These are phyloP conservation scores for Cyberlindnera galapagoensis DNA, from an alignment of 805 yeast genomes.

Conservation along the genomic window DNA sequence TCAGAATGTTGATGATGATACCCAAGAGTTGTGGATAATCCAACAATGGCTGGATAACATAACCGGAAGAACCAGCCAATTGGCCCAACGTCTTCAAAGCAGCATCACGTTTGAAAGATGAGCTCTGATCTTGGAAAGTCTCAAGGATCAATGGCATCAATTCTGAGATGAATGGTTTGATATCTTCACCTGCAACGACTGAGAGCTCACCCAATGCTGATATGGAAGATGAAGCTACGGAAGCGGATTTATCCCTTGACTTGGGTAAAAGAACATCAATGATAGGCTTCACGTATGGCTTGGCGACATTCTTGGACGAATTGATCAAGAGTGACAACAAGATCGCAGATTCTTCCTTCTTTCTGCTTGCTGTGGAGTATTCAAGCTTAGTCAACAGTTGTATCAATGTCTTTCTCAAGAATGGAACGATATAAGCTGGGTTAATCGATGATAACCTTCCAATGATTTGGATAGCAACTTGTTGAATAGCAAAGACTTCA, in stretches of 20 bases:
- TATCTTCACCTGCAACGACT: conserved; percentile 80
- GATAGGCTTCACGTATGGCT: conserved; percentile 90
- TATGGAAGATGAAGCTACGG: conserved; percentile 83
- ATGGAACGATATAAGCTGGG: conserved; percentile 95
- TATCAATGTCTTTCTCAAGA: conserved; percentile 76
- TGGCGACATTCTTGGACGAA: conserved; percentile 74
- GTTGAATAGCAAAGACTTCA: conserved; percentile 77
- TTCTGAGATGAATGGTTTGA: conserved; percentile 62
- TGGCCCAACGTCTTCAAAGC: conserved; percentile 87
- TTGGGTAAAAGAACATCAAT: conserved; percentile 76
- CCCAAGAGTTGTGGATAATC: conserved; percentile 89
- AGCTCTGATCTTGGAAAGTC: conserved; percentile 87
- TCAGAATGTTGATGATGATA: conserved; percentile 71
- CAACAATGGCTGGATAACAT: conserved; percentile 86
- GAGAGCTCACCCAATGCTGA: conserved; percentile 86
- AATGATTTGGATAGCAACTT: conserved; percentile 68
- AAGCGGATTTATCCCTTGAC: conserved; percentile 62
- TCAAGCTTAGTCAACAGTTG: conserved; percentile 83
- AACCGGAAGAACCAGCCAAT: conserved; percentile 84
- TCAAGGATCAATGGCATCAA: conserved; percentile 85
- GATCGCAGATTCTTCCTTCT: conserved; percentile 82
- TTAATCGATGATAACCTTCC: conserved; percentile 82
- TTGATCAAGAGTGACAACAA: conserved; percentile 67
- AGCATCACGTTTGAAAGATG: conserved; percentile 82
- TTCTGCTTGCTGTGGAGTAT: conserved; percentile 67